phyloP scores from a whole-genome alignment of 257 asterid genomes.

The Ballota nigra region DNA sequence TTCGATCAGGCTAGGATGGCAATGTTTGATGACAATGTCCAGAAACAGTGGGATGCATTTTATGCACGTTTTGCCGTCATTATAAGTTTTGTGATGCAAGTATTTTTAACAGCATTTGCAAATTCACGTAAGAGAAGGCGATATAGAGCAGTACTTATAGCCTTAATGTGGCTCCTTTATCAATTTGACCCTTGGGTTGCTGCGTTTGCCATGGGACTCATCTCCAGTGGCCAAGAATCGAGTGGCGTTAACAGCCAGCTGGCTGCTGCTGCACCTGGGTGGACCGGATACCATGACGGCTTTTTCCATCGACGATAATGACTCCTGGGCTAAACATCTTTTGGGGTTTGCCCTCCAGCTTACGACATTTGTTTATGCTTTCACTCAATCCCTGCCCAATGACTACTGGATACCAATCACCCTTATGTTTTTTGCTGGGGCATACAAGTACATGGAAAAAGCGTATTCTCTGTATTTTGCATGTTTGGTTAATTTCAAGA shows the following conservation, averaged over 20 bases:
- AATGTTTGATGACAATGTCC: too few species aligned
- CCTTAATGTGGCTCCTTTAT: constrained; percentile 18
- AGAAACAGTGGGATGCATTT: too few species aligned
- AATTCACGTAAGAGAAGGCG: constrained; percentile 11
- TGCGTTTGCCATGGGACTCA: constrained; percentile 24
- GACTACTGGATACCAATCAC: constrained; percentile 8
- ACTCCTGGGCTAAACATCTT: constrained; percentile 27
- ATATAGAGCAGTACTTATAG: neutral
- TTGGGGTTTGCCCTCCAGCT: constrained; percentile 9
- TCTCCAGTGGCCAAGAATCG: neutral
- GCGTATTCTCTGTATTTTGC: constrained; percentile 25
- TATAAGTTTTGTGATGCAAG: constrained; percentile 13
- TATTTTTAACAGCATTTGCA: constrained; percentile 13
- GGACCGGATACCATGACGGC: constrained; percentile 32
- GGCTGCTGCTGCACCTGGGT: constrained; percentile 30
- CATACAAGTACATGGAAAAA: constrained; percentile 30
- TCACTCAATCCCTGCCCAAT: neutral
- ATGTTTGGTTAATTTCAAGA: constrained; percentile 14
- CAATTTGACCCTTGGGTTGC: constrained; percentile 29
- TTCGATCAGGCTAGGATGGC: too few species aligned
- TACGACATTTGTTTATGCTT: neutral
- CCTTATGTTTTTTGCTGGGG: constrained; percentile 17
- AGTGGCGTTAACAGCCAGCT: neutral
- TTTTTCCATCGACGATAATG: constrained; percentile 34
- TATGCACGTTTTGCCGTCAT: constrained; percentile 23